Conservation (phyloP, 129 eudicot species). For the Chrysanthemum makinoi region DNA sequence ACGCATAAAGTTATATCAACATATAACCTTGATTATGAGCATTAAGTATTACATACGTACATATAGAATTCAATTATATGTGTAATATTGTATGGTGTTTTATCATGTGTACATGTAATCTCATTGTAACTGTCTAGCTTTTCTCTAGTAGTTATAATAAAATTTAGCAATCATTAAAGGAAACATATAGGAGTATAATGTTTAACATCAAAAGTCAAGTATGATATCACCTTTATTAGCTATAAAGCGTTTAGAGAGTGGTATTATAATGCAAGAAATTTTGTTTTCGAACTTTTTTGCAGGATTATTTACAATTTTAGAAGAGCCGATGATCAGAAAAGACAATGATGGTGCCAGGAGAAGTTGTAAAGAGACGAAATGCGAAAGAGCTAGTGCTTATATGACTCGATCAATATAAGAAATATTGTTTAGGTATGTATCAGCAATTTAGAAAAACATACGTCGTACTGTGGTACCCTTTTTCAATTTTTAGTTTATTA, state of each 20-base stretch:
- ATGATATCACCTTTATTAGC: no score
- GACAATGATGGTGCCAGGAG: constrained; percentile 33
- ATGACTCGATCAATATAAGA: constrained; percentile 30
- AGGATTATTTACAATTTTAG: constrained; percentile 65
- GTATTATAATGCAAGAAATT: constrained; percentile 7
- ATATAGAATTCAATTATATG: neutral
- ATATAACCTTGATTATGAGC: neutral
- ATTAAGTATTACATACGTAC: neutral
- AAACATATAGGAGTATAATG: neutral
- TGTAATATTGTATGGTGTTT: neutral
- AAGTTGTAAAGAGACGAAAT: constrained; percentile 31
- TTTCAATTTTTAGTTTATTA: constrained; percentile 19
- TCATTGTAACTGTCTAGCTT: no score
- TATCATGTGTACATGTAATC: no score
- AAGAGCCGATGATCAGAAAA: constrained; percentile 43
- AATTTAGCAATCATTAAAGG: no score
- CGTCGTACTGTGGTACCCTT: constrained; percentile 5
- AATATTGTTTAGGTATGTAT: constrained; percentile 20
- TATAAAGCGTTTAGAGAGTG: constrained; percentile 13
- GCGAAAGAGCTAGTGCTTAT: constrained; percentile 28
- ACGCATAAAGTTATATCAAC: neutral
- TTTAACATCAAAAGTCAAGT: neutral
- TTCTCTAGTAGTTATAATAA: no score
- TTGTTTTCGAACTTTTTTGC: constrained; percentile 19
- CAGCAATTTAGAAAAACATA: constrained; percentile 21